Percentiles rank a stretch among this genome's conserved stretches.
Evolutionary conservation across 1,284 basidiomycete genomes (phyloP).

Genomic region (Schizopora paradoxa): DNA sequence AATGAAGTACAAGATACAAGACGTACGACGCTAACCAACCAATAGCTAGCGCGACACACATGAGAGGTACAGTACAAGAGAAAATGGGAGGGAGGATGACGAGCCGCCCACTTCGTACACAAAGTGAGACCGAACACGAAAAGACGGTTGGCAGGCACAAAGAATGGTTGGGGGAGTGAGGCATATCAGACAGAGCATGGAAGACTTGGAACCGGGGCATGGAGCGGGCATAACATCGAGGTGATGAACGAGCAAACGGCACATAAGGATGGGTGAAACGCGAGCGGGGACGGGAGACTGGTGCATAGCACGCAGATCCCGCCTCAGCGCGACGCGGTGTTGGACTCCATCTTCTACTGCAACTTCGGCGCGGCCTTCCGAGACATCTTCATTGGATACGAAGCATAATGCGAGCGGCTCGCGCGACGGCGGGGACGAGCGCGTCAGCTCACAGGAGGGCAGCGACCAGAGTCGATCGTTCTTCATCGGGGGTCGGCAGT

Average conservation of each 20-base stretch:
- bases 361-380: not conserved
- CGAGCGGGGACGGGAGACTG: slow-evolving; percentile 3
- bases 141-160: not conserved
- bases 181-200: slow-evolving; percentile 2
- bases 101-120: slow-evolving; percentile 2
- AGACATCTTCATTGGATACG: not conserved
- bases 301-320: not conserved
- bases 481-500: slow-evolving; percentile 4
- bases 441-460: not conserved
- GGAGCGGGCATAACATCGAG: slow-evolving; percentile 2
- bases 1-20: not conserved
- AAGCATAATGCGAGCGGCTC: slow-evolving; percentile 2
- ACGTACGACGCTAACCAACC: not conserved
- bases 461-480: not conserved
- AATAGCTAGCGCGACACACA: too few species aligned
- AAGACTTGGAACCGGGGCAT: slow-evolving; percentile 11
- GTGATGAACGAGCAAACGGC: not conserved
- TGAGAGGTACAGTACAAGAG: too few species aligned
- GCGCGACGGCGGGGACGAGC: not conserved
- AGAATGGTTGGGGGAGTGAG: slow-evolving; percentile 1
- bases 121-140: slow-evolving; percentile 1
- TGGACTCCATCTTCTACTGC: slow-evolving; percentile 2
- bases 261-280: not conserved
- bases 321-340: slow-evolving; percentile 10
- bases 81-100: not conserved